Conservation (phyloP, 331 rosid genomes). For the Malus hybrid region DNA sequence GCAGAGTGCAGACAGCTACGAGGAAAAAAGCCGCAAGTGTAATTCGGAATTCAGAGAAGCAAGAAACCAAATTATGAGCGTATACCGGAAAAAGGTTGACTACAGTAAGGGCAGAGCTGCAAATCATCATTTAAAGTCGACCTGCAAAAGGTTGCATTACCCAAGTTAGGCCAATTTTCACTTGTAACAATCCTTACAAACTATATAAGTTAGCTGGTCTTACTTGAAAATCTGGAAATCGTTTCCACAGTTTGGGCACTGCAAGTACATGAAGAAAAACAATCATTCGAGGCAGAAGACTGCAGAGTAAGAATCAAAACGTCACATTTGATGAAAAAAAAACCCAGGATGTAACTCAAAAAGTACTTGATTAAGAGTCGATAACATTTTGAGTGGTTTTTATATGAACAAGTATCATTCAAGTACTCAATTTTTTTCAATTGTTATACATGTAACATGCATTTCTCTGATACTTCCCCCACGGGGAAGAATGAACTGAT, state of each 20-base stretch:
- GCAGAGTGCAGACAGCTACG: not conserved
- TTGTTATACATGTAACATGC: not conserved
- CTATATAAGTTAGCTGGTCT: constrained; percentile 21
- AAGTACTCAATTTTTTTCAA: not conserved
- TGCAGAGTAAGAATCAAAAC: not conserved
- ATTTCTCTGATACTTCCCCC: not conserved
- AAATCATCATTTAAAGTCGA: constrained; percentile 68
- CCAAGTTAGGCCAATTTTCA: not conserved
- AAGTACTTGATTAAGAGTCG: not conserved
- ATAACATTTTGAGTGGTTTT: not conserved
- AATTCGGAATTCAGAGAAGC: not conserved
- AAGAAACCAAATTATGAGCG: not conserved
- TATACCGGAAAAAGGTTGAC: constrained; percentile 87
- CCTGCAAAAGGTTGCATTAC: constrained; percentile 33
- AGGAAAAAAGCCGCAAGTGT: not conserved
- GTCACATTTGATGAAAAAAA: not conserved
- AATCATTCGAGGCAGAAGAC: constrained; percentile 7
- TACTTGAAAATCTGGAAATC: constrained; percentile 96
- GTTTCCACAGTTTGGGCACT: constrained; percentile 97
- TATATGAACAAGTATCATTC: not conserved
- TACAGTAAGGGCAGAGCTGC: constrained; percentile 88
- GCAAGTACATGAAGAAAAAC: constrained; percentile 28
- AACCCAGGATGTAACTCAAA: not conserved
- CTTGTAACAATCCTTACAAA: not conserved
- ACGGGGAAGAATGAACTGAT: not conserved